phyloP scores from a whole-genome alignment of 106 monocot species.

The Vanilla planifolia region DNA sequence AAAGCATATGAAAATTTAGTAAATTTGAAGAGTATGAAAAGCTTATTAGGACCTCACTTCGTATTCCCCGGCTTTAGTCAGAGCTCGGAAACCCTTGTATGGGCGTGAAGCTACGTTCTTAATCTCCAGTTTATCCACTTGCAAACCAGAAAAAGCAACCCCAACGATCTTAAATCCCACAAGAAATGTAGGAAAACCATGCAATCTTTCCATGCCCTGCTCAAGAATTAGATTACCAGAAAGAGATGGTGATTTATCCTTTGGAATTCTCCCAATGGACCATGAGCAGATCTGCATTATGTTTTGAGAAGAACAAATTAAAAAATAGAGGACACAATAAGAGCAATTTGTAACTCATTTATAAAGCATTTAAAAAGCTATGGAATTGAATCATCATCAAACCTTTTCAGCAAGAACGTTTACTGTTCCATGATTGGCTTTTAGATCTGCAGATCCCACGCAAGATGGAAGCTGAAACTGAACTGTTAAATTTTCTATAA shows the following conservation, averaged over 20 bases:
- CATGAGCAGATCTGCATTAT: conserved; percentile 58
- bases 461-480: conserved; percentile 67
- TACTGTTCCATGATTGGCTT: conserved; percentile 78
- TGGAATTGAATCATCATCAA: background rate
- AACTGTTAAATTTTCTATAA: conserved; percentile 52
- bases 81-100: conserved; percentile 91
- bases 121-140: conserved; percentile 69
- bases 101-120: conserved; percentile 47
- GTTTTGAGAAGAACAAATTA: conserved; percentile 5
- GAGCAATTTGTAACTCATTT: background rate
- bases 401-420: conserved; percentile 86
- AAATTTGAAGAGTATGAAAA: too few relatives aligned
- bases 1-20: too few relatives aligned
- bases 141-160: conserved; percentile 76
- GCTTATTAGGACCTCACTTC: conserved; percentile 64
- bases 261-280: conserved; percentile 82
- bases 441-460: conserved; percentile 61
- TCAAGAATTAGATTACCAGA: conserved; percentile 62
- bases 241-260: conserved; percentile 74
- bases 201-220: conserved; percentile 49
- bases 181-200: conserved; percentile 49
- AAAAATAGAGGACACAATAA: background rate
- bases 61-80: conserved; percentile 75
- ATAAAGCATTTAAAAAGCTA: background rate
- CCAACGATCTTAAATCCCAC: conserved; percentile 89